Conservation (phyloP, 1,284 basidiomycete species). For the Puccinia brachypodii region DNA sequence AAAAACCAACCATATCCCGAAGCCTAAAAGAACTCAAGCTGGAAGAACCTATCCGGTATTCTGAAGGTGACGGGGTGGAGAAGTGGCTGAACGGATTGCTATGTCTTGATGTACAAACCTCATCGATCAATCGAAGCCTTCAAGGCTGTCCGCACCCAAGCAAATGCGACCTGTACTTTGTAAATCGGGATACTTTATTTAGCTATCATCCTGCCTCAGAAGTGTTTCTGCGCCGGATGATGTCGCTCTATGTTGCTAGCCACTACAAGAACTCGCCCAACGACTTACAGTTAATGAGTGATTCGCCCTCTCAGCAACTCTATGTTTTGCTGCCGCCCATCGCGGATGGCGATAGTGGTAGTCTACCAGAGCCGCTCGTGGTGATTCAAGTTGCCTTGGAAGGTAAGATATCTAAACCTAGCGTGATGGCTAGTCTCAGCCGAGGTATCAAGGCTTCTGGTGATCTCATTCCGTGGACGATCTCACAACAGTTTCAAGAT, state of each 20-base stretch:
- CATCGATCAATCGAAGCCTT: conserved; percentile 57
- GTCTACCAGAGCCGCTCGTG: conserved; percentile 87
- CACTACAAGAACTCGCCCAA: conserved; percentile 99
- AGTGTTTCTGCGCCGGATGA: conserved; percentile 95
- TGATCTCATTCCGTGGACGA: conserved; percentile 97
- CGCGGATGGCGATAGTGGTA: conserved; percentile 72
- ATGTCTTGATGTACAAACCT: conserved; percentile 84
- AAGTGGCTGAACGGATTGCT: conserved; percentile 89
- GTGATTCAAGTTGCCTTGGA: conserved; percentile 82
- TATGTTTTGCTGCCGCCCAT: conserved; percentile 93
- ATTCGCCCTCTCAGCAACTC: conserved; percentile 93
- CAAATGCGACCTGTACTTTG: conserved; percentile 90
- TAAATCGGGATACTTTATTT: conserved; percentile 94
- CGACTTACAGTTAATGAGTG: conserved; percentile 91
- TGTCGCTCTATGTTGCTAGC: conserved; percentile 92
- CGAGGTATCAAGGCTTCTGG: conserved; percentile 81
- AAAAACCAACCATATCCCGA: conserved; percentile 58
- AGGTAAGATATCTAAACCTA: conserved; percentile 83
- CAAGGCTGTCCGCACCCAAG: conserved; percentile 90
- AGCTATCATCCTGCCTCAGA: conserved; percentile 96
- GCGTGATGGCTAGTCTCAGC: conserved; percentile 79
- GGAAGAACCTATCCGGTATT: conserved; percentile 91
- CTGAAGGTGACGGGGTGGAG: conserved; percentile 82
- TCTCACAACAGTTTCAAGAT: conserved; percentile 90
- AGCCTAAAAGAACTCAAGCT: conserved; percentile 90